Conservation (phyloP, 805 yeast genomes). For the Monosporozyma servazzii region DNA sequence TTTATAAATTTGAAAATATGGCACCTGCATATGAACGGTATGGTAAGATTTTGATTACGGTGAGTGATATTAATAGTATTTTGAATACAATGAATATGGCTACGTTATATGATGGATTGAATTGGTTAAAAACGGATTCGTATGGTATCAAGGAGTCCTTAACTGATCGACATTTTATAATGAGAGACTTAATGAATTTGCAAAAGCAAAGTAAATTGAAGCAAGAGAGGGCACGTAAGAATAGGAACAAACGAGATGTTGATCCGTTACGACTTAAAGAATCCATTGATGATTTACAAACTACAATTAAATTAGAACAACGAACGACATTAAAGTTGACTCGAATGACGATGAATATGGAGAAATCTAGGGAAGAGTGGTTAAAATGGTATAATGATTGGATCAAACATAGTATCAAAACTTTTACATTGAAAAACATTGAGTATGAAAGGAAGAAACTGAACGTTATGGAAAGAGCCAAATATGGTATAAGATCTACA, state of each 20-base stretch:
- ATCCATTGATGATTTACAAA: conserved; percentile 70
- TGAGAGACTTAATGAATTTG: conserved; percentile 80
- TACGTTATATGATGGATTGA: conserved; percentile 65
- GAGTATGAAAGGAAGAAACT: conserved; percentile 80
- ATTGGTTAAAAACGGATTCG: conserved; percentile 58
- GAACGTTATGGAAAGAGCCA: conserved; percentile 58
- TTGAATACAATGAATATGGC: conserved; percentile 67
- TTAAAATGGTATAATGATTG: conserved; percentile 48
- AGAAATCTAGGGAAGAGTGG: conserved; percentile 51
- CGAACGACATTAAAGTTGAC: conserved; percentile 68
- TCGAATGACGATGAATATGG: conserved; percentile 78
- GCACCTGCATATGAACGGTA: conserved; percentile 62
- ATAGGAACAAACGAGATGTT: conserved; percentile 62
- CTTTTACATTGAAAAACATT: conserved; percentile 58
- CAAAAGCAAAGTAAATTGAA: conserved; percentile 62
- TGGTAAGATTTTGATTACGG: conserved; percentile 54
- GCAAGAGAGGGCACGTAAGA: conserved; percentile 61
- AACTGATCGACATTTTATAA: conserved; percentile 83
- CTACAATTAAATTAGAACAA: conserved; percentile 67
- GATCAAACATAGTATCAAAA: conserved; percentile 45
- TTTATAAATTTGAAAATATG: neutral
- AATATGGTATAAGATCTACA: conserved; percentile 63
- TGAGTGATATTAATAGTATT: conserved; percentile 69
- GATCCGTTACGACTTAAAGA: conserved; percentile 88
- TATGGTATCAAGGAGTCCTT: conserved; percentile 85